Percentiles rank a stretch among this genome's conserved stretches.
phyloP scores from a whole-genome alignment of 192 early-diverging fungal species.

The Backusella liffmaniae region DNA sequence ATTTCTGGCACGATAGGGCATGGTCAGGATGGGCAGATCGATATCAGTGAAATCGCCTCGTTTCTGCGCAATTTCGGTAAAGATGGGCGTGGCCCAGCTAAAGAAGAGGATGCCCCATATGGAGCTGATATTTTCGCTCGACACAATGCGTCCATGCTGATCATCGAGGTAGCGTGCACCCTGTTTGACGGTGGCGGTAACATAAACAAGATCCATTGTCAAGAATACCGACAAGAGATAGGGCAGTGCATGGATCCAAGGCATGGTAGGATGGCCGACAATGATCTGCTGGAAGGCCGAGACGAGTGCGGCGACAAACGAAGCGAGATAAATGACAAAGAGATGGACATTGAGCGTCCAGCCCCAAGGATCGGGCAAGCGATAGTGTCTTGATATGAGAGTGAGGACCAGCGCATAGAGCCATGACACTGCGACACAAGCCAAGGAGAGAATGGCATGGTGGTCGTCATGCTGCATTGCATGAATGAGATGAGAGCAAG shows the following conservation, averaged over 20 bases:
- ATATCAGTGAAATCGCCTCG: constrained; percentile 80
- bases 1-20: constrained; percentile 17
- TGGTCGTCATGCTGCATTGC: not conserved
- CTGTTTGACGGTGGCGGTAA: not conserved
- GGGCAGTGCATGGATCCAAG: constrained; percentile 1
- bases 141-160: constrained; percentile 1
- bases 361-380: constrained; percentile 21
- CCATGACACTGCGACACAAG: constrained; percentile 15
- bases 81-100: constrained; percentile 35
- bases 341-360: constrained; percentile 39
- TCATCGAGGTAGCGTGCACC: constrained; percentile 21
- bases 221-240: not conserved
- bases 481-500: not conserved
- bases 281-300: not conserved
- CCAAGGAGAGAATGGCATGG: not conserved
- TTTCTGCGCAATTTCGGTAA: constrained; percentile 59
- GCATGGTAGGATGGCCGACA: not conserved
- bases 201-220: constrained; percentile 14
- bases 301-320: not conserved
- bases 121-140: constrained; percentile 6
- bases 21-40: constrained; percentile 26
- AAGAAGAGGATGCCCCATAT: constrained; percentile 39
- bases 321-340: not conserved
- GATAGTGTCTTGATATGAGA: constrained; percentile 15
- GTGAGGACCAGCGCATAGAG: constrained; percentile 17